A percentile compares a stretch with the other conserved stretches of the same genome.
These are phyloP conservation scores for Tetrahymena elliotti DNA, from an alignment of 73 alveolate species.

Conservation along the genomic window DNA sequence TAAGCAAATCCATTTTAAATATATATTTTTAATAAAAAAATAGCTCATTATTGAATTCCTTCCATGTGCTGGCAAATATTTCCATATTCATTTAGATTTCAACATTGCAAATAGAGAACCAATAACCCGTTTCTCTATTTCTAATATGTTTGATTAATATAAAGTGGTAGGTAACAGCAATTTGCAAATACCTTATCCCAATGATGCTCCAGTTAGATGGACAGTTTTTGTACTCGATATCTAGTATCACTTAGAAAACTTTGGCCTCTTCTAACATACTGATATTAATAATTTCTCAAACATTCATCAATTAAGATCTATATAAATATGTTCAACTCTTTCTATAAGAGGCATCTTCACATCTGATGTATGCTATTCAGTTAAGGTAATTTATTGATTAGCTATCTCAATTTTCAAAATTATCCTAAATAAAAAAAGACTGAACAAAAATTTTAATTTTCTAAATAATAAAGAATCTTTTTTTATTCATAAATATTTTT, in stretches of 20 bases:
- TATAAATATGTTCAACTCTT: slow-evolving; percentile 24
- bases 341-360: slow-evolving; percentile 32
- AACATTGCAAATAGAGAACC: slow-evolving; percentile 37
- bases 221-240: slow-evolving; percentile 30
- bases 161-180: slow-evolving; percentile 9
- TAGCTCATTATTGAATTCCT: slow-evolving; percentile 17
- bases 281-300: slow-evolving; percentile 4
- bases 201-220: slow-evolving; percentile 40
- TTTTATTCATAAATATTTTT: neutral
- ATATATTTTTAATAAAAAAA: neutral
- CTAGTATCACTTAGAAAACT: slow-evolving; percentile 20
- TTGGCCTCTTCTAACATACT: slow-evolving; percentile 36
- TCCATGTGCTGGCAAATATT: slow-evolving; percentile 27
- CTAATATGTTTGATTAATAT: slow-evolving; percentile 37
- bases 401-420: slow-evolving; percentile 2
- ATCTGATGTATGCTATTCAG: slow-evolving; percentile 18
- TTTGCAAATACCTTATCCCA: slow-evolving; percentile 28
- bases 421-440: slow-evolving; percentile 5
- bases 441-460: slow-evolving; percentile 16
- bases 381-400: slow-evolving; percentile 30
- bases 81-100: slow-evolving; percentile 29
- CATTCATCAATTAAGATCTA: slow-evolving; percentile 19
- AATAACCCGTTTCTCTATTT: slow-evolving; percentile 13
- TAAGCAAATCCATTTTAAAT: neutral
- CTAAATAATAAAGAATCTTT: neutral